Conservation (phyloP, 106 monocot genomes). For the Dactylorhiza incarnata region DNA sequence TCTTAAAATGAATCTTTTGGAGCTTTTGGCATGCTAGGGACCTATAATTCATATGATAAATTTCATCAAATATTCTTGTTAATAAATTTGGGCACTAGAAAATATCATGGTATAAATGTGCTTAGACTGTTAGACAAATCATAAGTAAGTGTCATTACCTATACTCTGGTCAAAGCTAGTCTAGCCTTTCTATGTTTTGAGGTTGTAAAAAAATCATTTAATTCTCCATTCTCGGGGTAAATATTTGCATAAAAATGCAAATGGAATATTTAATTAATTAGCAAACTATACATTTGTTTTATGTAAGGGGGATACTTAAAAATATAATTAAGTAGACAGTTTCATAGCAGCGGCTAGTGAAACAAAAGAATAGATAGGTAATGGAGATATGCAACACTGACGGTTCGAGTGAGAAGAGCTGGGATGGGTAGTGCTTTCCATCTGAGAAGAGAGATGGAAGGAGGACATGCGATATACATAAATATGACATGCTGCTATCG, state of each 20-base stretch:
- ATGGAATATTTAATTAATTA: neutral
- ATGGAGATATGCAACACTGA: too few species aligned
- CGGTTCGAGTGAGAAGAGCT: too few species aligned
- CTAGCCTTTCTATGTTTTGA: neutral
- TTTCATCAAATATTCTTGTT: neutral
- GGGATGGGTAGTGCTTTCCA: too few species aligned
- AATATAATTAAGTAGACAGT: too few species aligned
- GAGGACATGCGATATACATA: too few species aligned
- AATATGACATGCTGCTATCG: too few species aligned
- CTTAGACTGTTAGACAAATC: too few species aligned
- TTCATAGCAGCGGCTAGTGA: neutral
- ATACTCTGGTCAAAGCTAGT: neutral
- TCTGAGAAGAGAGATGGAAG: too few species aligned
- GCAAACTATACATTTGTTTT: neutral
- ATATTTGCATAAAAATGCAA: neutral
- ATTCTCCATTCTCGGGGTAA: neutral
- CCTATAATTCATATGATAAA: neutral
- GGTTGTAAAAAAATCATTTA: neutral
- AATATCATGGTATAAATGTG: too few species aligned
- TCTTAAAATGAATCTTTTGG: neutral
- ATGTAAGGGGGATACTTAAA: neutral
- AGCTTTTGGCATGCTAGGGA: neutral
- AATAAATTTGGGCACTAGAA: neutral
- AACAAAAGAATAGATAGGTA: neutral
- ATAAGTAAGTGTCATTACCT: too few species aligned